phyloP scores from a whole-genome alignment of 768 basidiomycete genomes.

The Hypholoma fasciculare region DNA sequence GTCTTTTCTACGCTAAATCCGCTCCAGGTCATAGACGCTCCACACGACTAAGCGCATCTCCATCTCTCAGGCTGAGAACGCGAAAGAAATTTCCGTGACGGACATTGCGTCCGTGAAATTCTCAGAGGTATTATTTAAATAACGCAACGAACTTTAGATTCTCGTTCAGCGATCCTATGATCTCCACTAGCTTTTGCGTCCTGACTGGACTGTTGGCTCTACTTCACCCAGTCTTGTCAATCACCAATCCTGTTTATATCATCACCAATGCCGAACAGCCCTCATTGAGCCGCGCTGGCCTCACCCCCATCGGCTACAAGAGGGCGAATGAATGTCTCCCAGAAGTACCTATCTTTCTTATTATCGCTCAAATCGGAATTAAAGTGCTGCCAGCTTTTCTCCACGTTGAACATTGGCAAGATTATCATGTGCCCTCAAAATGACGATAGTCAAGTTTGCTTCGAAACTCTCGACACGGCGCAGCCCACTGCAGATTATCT shows the following conservation, averaged over 20 bases:
- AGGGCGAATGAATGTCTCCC: slow-evolving; percentile 23
- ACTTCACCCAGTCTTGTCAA: not conserved
- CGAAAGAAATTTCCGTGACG: too few relatives aligned
- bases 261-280: slow-evolving; percentile 26
- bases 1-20: too few relatives aligned
- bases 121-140: too few relatives aligned
- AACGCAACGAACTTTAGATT: too few relatives aligned
- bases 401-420: slow-evolving; percentile 23
- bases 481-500: slow-evolving; percentile 23
- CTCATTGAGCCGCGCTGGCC: slow-evolving; percentile 22
- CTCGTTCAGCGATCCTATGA: too few relatives aligned
- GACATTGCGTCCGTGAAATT: too few relatives aligned
- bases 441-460: slow-evolving; percentile 21
- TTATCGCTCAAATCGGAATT: not conserved
- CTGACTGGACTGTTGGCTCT: too few relatives aligned
- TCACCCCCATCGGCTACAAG: slow-evolving; percentile 21
- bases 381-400: slow-evolving; percentile 13
- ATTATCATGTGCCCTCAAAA: slow-evolving; percentile 24
- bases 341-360: slow-evolving; percentile 9
- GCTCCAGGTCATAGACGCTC: too few relatives aligned
- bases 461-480: slow-evolving; percentile 21
- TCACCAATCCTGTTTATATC: slow-evolving; percentile 21
- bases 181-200: too few relatives aligned
- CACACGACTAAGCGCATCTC: too few relatives aligned
- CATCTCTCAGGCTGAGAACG: too few relatives aligned